Conservation (phyloP, 306 rosid genomes). For the Begonia peltatifolia region DNA sequence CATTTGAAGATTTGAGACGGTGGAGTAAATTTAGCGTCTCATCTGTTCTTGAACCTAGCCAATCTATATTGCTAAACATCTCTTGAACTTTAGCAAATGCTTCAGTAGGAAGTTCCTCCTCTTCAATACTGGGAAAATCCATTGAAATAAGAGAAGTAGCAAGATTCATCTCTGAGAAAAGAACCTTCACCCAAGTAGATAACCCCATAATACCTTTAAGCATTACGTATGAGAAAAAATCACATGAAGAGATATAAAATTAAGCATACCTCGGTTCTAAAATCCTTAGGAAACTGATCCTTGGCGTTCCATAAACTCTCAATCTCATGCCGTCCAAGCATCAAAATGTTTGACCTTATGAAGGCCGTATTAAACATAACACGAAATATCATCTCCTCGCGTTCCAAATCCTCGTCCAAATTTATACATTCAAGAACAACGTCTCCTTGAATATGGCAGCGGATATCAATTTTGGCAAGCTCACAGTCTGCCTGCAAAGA, state of each 20-base stretch:
- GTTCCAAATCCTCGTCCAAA: slow-evolving; percentile 68
- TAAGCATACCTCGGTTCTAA: slow-evolving; percentile 81
- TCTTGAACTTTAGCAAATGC: slow-evolving; percentile 88
- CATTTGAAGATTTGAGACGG: slow-evolving; percentile 40
- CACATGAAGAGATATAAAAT: background rate
- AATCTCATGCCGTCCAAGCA: slow-evolving; percentile 86
- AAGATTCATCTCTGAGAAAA: slow-evolving; percentile 92
- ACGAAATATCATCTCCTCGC: slow-evolving; percentile 85
- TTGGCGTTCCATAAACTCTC: slow-evolving; percentile 68
- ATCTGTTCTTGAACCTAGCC: slow-evolving; percentile 70
- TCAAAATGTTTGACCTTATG: slow-evolving; percentile 92
- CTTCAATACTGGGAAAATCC: slow-evolving; percentile 60
- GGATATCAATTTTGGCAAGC: slow-evolving; percentile 82
- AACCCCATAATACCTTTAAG: slow-evolving; percentile 12
- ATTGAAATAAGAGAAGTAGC: slow-evolving; percentile 42
- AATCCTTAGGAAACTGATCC: slow-evolving; percentile 68
- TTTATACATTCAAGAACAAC: slow-evolving; percentile 90
- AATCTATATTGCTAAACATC: slow-evolving; percentile 70
- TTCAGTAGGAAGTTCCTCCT: slow-evolving; percentile 86
- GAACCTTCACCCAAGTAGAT: slow-evolving; percentile 51
- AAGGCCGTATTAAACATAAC: slow-evolving; percentile 96
- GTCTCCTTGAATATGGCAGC: slow-evolving; percentile 92
- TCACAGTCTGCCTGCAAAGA: slow-evolving; percentile 72
- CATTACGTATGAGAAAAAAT: slow-evolving; percentile 5
- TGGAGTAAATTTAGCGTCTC: slow-evolving; percentile 46